Conservation (phyloP, 345 rosid genomes). For the Eucalyptus melliodora region DNA sequence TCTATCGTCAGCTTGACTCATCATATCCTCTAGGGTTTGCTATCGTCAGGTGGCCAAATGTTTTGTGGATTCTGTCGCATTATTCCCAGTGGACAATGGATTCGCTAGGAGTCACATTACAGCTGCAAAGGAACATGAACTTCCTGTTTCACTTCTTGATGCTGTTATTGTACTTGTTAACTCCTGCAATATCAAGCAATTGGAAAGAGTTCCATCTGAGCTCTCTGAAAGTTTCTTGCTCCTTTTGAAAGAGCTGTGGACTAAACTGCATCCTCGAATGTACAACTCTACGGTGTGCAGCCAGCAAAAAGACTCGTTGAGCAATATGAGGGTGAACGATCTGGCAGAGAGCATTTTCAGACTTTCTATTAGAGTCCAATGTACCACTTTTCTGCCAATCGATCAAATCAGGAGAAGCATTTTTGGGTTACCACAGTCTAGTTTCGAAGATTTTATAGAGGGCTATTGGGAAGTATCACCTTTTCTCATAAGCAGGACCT, state of each 20-base stretch:
- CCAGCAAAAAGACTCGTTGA: too few relatives aligned
- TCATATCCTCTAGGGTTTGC: slow-evolving; percentile 11
- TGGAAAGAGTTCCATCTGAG: slow-evolving; percentile 18
- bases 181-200: slow-evolving; percentile 15
- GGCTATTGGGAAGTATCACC: too few relatives aligned
- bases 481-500: too few relatives aligned
- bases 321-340: too few relatives aligned
- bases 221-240: slow-evolving; percentile 9
- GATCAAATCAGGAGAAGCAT: too few relatives aligned
- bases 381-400: too few relatives aligned
- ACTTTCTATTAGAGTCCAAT: too few relatives aligned
- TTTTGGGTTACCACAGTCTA: too few relatives aligned
- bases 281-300: not conserved
- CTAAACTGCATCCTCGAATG: slow-evolving; percentile 14
- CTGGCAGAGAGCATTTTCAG: too few relatives aligned
- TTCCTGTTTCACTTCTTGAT: slow-evolving; percentile 12
- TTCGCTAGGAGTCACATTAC: not conserved
- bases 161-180: slow-evolving; percentile 25
- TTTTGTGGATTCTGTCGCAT: not conserved
- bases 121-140: slow-evolving; percentile 10
- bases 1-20: not conserved
- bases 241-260: slow-evolving; percentile 23
- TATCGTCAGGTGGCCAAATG: slow-evolving; percentile 28
- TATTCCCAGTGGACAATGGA: slow-evolving; percentile 3
- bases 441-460: too few relatives aligned